Evolutionary conservation across 805 yeast species (phyloP), one percentile per base, ranked within the genome.

Genomic region (Hanseniaspora guilliermondii): DNA sequence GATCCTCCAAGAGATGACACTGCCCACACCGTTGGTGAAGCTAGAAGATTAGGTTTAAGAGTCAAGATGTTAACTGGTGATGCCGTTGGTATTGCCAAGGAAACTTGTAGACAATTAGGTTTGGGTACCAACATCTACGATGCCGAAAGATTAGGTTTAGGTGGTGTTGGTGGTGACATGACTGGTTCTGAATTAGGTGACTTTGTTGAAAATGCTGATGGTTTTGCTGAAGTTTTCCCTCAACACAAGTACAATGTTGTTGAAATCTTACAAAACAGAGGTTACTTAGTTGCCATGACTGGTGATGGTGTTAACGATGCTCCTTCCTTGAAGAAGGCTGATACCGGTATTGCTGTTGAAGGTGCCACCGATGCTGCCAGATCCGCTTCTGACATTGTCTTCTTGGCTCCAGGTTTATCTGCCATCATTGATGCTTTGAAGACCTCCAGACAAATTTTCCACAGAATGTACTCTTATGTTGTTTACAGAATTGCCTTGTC

Each of bases 291-390:
- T 76, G 96, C 96, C 74, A 87, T 87, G 96, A 87, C 96, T 78
- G 96, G 96, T 85, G 96, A 87, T 72, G 96, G 96, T 86, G 96
- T 87, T 71, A 87, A 87, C 79, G 96, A 87, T 76, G 95, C 96
- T 67, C 96, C 96, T 68, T 87, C 96, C 61, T 80, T 87, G 76
- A 87, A 87, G 87, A 87, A 87, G 80, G 95, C 94, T 65, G 88
- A 83, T 68, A 81, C 86, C 63, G 97, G 97, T 83, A 88, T 88
- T 78, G 96, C 97, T 68, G 96, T 87, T 73, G 95, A 87, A 78
- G 96, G 95, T 83, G 89, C 95, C 67, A 85, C 95, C 64, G 96
- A 87, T 76, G 91, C 95, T 73, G 96, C 96, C 63, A 82, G 93
- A 78, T 86, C 95, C 67, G 96, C 96, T 74, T 89, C 95, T 67